Conservation (phyloP, 2,329 filamentous ascomycete species). For the Tolypocladium nubicola region DNA sequence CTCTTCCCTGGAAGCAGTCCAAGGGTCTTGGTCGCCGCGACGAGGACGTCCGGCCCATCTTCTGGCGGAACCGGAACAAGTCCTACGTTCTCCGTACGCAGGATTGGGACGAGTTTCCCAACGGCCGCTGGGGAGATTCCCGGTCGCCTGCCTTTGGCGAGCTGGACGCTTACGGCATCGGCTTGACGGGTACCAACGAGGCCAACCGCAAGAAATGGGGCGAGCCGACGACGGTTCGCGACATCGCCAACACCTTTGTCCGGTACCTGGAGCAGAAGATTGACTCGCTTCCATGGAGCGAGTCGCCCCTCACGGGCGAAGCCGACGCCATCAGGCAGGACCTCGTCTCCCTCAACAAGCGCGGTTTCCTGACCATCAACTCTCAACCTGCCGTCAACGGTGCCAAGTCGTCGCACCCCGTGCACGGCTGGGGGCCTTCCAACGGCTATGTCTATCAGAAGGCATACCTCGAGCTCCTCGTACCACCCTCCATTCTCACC, state of each 20-base stretch:
- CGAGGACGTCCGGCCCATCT: constrained; percentile 94
- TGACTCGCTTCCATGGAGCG: constrained; percentile 85
- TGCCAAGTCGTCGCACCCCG: constrained; percentile 72
- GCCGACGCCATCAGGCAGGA: constrained; percentile 67
- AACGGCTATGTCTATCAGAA: constrained; percentile 99
- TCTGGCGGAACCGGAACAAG: constrained; percentile 96
- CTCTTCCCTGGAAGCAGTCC: constrained; percentile 94
- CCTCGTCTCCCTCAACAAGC: constrained; percentile 71
- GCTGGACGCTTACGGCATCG: constrained; percentile 87
- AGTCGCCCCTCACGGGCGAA: constrained; percentile 74
- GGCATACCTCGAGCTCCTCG: constrained; percentile 85
- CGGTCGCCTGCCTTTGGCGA: constrained; percentile 94
- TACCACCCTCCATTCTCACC: constrained; percentile 68
- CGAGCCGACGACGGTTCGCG: constrained; percentile 65
- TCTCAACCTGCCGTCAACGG: constrained; percentile 93
- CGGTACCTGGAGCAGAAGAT: constrained; percentile 74
- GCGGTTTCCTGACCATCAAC: constrained; percentile 90
- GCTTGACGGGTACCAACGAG: constrained; percentile 88
- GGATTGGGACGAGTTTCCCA: constrained; percentile 98
- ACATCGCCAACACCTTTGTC: constrained; percentile 76
- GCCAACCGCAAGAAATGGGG: constrained; percentile 95
- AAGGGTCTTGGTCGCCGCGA: constrained; percentile 78
- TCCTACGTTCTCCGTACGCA: constrained; percentile 93
- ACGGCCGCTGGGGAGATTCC: constrained; percentile 96
- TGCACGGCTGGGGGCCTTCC: constrained; percentile 88